phyloP scores from a whole-genome alignment of 2,329 filamentous ascomycete species.

The Cytospora piceicola region DNA sequence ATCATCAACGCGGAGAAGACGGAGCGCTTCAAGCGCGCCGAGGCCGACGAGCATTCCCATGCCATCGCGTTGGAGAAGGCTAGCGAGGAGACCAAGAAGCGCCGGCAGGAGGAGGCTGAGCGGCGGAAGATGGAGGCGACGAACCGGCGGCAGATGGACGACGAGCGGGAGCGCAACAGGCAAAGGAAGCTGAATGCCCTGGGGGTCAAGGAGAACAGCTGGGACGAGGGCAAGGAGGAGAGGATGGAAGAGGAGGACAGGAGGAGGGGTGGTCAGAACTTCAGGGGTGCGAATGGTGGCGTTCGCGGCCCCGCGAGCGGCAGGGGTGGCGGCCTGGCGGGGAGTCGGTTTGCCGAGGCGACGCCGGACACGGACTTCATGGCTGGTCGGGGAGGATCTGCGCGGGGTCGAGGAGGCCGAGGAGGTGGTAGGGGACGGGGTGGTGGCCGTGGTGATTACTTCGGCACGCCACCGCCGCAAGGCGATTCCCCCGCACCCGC shows the following conservation, averaged over 20 bases:
- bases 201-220: conserved; percentile 55
- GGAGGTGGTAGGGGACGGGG: conserved; percentile 41
- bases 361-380: conserved; percentile 37
- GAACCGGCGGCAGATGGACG: conserved; percentile 56
- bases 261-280: conserved; percentile 38
- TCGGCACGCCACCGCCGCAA: conserved; percentile 10
- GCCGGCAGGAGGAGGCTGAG: conserved; percentile 57
- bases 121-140: conserved; percentile 56
- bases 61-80: conserved; percentile 58
- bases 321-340: conserved; percentile 42
- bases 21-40: conserved; percentile 61
- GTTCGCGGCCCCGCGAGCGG: conserved; percentile 45
- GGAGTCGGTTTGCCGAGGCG: conserved; percentile 47
- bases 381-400: conserved; percentile 39
- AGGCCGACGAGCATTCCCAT: conserved; percentile 60
- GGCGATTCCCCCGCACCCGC: conserved; percentile 27
- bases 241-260: conserved; percentile 47
- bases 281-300: conserved; percentile 45
- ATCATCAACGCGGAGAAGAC: conserved; percentile 61
- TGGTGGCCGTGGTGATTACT: conserved; percentile 37
- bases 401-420: conserved; percentile 32
- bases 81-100: conserved; percentile 58
- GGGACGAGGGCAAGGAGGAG: conserved; percentile 62
- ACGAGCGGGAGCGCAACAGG: conserved; percentile 63
- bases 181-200: conserved; percentile 65